A percentile compares a stretch with the other conserved stretches of the same genome.
These are phyloP conservation scores for Phytophthora quininea DNA, from an alignment of 352 stramenopile species.

Conservation along the genomic window DNA sequence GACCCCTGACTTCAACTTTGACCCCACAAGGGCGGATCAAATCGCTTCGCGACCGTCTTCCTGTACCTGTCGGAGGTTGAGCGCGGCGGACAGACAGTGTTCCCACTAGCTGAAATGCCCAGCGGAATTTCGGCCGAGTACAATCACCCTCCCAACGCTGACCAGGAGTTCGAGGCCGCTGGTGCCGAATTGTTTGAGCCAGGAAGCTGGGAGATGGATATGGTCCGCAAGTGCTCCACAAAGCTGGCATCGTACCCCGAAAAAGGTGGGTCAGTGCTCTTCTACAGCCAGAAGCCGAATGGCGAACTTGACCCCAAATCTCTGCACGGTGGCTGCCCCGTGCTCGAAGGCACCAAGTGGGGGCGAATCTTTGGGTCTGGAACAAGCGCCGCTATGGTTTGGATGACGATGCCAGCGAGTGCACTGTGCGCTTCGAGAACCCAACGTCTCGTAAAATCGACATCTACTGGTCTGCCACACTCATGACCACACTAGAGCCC, in stretches of 20 bases:
- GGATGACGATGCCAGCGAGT: conserved; percentile 45
- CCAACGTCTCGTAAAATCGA: conserved; percentile 52
- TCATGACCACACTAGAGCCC: conserved; percentile 68
- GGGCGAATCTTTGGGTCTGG: conserved; percentile 98
- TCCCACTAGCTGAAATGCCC: conserved; percentile 78
- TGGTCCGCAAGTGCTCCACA: conserved; percentile 78
- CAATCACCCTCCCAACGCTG: conserved; percentile 51
- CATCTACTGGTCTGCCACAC: conserved; percentile 72
- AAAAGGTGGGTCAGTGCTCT: conserved; percentile 95
- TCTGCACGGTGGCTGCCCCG: conserved; percentile 94
- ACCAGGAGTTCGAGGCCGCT: conserved; percentile 44
- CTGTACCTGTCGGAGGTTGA: conserved; percentile 85
- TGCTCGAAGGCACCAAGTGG: conserved; percentile 95
- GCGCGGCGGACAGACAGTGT: conserved; percentile 83
- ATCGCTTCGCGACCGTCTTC: conserved; percentile 86
- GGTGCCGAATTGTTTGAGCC: conserved; percentile 66
- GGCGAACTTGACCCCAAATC: conserved; percentile 87
- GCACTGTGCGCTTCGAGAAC: conserved; percentile 77
- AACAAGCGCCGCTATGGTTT: conserved; percentile 88
- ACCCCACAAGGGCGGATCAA: conserved; percentile 77
- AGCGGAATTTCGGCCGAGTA: conserved; percentile 63
- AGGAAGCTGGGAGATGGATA: conserved; percentile 74
- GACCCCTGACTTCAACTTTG: conserved; percentile 72
- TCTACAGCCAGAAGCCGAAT: conserved; percentile 97
- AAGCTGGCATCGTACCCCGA: conserved; percentile 79